A percentile compares a stretch with the other conserved stretches of the same genome.
Conservation (phyloP, 2,329 filamentous ascomycete species). For the Stagonosporopsis vannaccii region DNA sequence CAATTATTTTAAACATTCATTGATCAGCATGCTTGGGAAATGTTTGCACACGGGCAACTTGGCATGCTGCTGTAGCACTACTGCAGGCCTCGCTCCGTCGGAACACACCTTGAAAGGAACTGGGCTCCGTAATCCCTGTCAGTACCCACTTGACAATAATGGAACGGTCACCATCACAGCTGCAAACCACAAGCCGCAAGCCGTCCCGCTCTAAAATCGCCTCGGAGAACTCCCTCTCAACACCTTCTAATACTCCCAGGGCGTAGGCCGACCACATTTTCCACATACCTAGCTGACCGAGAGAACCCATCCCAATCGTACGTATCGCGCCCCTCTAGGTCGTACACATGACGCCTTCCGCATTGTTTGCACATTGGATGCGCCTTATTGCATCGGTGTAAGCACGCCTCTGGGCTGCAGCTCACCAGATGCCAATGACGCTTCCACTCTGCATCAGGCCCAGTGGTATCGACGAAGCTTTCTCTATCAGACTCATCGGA, state of each 20-base stretch:
- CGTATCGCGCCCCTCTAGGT: neutral
- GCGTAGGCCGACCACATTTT: neutral
- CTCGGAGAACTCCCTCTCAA: neutral
- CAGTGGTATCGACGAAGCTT: neutral
- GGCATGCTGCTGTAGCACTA: neutral
- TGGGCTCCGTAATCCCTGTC: neutral
- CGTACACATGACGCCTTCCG: neutral
- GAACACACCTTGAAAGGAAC: neutral
- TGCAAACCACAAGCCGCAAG: neutral
- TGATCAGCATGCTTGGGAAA: neutral
- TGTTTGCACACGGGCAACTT: neutral
- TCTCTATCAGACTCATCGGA: neutral
- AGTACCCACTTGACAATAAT: constrained; percentile 2
- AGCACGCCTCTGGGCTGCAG: neutral
- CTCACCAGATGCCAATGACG: neutral
- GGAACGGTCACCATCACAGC: too few relatives aligned
- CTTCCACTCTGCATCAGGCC: neutral
- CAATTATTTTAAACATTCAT: neutral
- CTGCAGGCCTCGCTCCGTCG: neutral
- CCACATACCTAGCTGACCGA: neutral
- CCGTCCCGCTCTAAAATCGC: neutral
- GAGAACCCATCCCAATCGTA: neutral
- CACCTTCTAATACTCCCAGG: neutral
- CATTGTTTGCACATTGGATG: neutral
- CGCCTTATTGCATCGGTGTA: neutral